phyloP scores from a whole-genome alignment of 169 alveolate genomes.

The Plasmodium knowlesi region DNA sequence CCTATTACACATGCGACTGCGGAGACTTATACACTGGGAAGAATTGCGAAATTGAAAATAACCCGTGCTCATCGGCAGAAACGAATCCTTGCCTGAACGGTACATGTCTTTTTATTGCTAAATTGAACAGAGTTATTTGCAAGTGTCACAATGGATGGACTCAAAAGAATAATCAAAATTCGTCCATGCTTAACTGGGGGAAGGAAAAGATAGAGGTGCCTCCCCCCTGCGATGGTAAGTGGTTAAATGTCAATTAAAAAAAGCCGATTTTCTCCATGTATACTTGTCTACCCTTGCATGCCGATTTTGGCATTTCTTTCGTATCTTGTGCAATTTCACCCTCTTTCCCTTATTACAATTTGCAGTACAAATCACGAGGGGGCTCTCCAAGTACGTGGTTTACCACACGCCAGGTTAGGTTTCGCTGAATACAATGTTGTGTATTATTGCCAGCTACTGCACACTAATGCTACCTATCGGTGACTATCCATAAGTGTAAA shows the following conservation, averaged over 20 bases:
- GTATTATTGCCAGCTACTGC: not conserved
- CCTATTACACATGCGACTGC: slow-evolving; percentile 83
- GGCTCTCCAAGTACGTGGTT: slow-evolving; percentile 57
- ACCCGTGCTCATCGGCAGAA: slow-evolving; percentile 81
- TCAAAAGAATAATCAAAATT: slow-evolving; percentile 73
- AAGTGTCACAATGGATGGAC: slow-evolving; percentile 87
- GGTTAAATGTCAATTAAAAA: not conserved
- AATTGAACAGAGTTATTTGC: slow-evolving; percentile 82
- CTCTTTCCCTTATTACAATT: not conserved
- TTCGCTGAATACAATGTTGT: not conserved
- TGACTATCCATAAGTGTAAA: not conserved
- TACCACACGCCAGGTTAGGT: slow-evolving; percentile 67
- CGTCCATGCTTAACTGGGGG: slow-evolving; percentile 80
- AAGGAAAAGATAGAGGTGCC: slow-evolving; percentile 79
- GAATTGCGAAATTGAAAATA: slow-evolving; percentile 85
- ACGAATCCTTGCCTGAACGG: slow-evolving; percentile 86
- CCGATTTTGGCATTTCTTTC: not conserved
- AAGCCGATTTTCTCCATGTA: not conserved
- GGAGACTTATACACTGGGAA: slow-evolving; percentile 84
- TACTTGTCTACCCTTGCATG: not conserved
- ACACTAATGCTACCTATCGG: not conserved
- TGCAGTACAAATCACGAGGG: slow-evolving; percentile 39
- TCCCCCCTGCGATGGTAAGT: slow-evolving; percentile 81
- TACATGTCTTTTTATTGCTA: slow-evolving; percentile 78
- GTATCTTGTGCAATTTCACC: not conserved